These are phyloP conservation scores for Protomyces lactucae-debilis DNA, from an alignment of 1,139 yeast genomes.

Conservation along the genomic window DNA sequence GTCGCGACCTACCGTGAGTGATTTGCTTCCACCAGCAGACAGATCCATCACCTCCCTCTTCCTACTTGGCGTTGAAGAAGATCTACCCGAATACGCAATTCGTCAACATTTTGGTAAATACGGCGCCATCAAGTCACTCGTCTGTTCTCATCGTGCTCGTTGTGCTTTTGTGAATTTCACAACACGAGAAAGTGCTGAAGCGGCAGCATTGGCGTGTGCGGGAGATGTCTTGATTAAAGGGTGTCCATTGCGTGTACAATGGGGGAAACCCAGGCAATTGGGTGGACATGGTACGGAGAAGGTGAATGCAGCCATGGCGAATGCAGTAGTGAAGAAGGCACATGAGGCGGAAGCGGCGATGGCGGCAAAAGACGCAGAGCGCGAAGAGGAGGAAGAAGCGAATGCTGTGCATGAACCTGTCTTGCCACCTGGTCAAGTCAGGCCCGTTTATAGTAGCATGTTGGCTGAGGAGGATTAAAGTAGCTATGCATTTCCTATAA, in stretches of 20 bases:
- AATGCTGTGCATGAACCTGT: neutral
- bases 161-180: slow-evolving; percentile 61
- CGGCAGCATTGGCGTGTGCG: slow-evolving; percentile 45
- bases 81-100: slow-evolving; percentile 60
- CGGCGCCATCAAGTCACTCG: slow-evolving; percentile 50
- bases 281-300: slow-evolving; percentile 38
- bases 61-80: slow-evolving; percentile 64
- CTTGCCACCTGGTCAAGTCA: neutral
- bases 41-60: slow-evolving; percentile 50
- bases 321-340: neutral
- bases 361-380: neutral
- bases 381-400: neutral
- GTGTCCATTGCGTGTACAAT: slow-evolving; percentile 55
- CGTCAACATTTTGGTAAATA: slow-evolving; percentile 47
- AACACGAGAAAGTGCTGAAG: slow-evolving; percentile 51
- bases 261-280: slow-evolving; percentile 58
- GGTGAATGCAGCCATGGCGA: slow-evolving; percentile 18
- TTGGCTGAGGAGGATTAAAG: neutral
- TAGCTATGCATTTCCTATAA: neutral
- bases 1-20: slow-evolving; percentile 39
- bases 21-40: slow-evolving; percentile 47
- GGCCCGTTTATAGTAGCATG: neutral
- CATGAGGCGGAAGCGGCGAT: neutral
- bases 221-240: slow-evolving; percentile 43
- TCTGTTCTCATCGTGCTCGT: slow-evolving; percentile 56